A percentile compares a stretch with the other conserved stretches of the same genome.
These are phyloP conservation scores for Turritis glabra DNA, from an alignment of 345 rosid species.

Conservation along the genomic window DNA sequence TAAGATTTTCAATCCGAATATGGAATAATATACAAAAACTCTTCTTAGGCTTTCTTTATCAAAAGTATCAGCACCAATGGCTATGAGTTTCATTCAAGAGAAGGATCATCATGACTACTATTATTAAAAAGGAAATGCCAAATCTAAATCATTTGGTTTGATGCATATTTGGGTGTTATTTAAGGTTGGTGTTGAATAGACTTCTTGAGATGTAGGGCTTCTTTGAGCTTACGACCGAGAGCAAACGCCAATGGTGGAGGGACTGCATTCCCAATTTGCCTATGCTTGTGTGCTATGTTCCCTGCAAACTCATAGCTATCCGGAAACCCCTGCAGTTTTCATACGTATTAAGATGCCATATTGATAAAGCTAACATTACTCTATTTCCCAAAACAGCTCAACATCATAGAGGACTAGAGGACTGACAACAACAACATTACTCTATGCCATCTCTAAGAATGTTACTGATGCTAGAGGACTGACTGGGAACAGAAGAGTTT, in stretches of 20 bases:
- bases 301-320: conserved; percentile 70
- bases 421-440: too few species aligned
- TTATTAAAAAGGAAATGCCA: neutral
- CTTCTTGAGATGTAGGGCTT: conserved; percentile 52
- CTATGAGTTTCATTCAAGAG: neutral
- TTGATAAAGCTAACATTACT: neutral
- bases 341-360: neutral
- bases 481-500: neutral
- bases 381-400: neutral
- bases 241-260: conserved; percentile 90
- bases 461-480: neutral
- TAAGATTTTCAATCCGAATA: neutral
- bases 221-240: conserved; percentile 78
- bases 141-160: neutral
- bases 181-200: neutral
- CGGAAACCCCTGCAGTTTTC: conserved; percentile 72
- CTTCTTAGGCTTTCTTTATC: neutral
- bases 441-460: neutral
- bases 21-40: neutral
- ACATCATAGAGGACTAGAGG: too few species aligned
- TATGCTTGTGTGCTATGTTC: conserved; percentile 59
- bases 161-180: too few species aligned
- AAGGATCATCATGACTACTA: neutral
- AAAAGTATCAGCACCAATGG: neutral
- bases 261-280: conserved; percentile 93